phyloP scores from a whole-genome alignment of 2,329 filamentous ascomycete species.

The Neopestalotiopsis rosae region DNA sequence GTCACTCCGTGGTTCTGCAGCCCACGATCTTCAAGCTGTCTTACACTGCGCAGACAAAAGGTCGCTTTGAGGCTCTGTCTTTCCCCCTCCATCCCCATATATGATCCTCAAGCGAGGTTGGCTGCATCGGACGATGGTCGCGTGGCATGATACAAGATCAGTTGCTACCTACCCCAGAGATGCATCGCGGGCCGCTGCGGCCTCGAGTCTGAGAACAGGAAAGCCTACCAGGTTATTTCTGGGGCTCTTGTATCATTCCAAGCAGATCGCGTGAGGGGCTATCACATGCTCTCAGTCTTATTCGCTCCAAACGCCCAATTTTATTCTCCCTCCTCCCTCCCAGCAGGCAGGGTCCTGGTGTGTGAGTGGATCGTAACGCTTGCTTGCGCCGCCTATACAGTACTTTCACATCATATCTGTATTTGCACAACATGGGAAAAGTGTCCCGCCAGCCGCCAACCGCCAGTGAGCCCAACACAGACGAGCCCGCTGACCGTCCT shows the following conservation, averaged over 20 bases:
- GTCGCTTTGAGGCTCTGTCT: constrained; percentile 16
- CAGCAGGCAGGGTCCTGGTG: constrained; percentile 5
- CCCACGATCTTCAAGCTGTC: constrained; percentile 4
- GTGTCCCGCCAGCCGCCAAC: neutral
- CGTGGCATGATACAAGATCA: constrained; percentile 20
- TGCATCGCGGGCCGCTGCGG: constrained; percentile 22
- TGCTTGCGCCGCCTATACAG: neutral
- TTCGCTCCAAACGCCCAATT: neutral
- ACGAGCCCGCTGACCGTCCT: neutral
- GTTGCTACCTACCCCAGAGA: constrained; percentile 17
- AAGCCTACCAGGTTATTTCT: constrained; percentile 3
- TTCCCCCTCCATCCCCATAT: neutral
- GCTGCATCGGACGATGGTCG: constrained; percentile 11
- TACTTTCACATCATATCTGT: neutral
- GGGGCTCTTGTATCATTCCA: neutral
- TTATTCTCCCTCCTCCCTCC: neutral
- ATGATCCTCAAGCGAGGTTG: constrained; percentile 18
- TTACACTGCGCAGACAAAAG: constrained; percentile 3
- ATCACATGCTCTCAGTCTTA: constrained; percentile 16
- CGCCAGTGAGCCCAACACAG: neutral
- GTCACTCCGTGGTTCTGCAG: neutral
- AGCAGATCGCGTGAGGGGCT: constrained; percentile 15
- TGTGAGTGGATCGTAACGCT: constrained; percentile 15
- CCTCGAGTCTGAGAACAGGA: constrained; percentile 17
- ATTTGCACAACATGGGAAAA: neutral